Base-by-base conservation (phyloP, 306 rosid species). In the Vigna mungo region DNA sequence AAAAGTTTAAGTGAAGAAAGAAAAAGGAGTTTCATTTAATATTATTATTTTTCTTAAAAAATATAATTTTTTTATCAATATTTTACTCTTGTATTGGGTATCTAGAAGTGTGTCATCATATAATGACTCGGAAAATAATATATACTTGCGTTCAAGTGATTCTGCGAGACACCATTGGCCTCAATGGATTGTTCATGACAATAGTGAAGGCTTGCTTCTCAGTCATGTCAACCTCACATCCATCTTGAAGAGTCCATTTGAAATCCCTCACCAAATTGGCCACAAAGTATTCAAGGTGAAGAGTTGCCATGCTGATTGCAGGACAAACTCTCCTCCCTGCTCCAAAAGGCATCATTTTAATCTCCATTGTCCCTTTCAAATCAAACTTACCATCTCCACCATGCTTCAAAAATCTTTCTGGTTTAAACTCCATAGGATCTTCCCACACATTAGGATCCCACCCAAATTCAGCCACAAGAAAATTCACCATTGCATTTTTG, bases 271-370 rank as follows among this genome's bases (percentile, higher is more conserved):
- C 80, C 66, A 88, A 52, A 80, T 88, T 88, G 0, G 90, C 90
- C 76, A 88, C 76, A 80, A 88, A 77, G 18, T 79, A 88, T 51
- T 84, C 83, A 58, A 88, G 67, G 65, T 86, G 90, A 84, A 88
- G 87, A 4, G 51, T 2, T 7, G 90, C 85, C 83, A 86, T 49
- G 30, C 55, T 71, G 39, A 84, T 81, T 13, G 87, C 90, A 0
- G 90, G 92, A 16, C 92, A 88, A 12, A 88, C 78, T 43, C 92
- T 88, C 75, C 82, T 86, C 1, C 92, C 92, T 1, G 87, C 90
- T 32, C 92, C 90, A 77, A 88, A 88, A 25, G 92, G 92, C 88
- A 88, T 84, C 92, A 88, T 88, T 63, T 84, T 88, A 63, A 88
- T 86, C 81, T 80, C 90, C 2, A 17, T 23, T 43, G 64, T 16